Evolutionary conservation across 2,329 filamentous ascomycete genomes (phyloP).

Genomic region (Geoglossum cookeanum): DNA sequence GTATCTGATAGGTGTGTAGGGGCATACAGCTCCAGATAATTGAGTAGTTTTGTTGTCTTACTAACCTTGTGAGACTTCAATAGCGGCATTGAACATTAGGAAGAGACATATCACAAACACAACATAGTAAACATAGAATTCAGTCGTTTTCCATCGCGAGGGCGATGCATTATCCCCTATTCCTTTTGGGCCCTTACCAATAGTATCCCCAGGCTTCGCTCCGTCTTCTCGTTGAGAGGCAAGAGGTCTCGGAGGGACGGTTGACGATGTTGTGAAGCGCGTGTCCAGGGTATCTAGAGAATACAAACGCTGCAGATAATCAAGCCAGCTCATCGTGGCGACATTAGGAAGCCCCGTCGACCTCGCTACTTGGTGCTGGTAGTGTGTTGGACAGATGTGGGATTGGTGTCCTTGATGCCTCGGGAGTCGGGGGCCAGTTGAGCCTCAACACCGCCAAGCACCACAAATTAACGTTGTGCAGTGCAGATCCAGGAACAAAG

Average conservation of each 20-base stretch:
- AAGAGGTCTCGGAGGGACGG: slow-evolving; percentile 31
- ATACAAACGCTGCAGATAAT: slow-evolving; percentile 35
- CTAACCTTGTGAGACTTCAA: slow-evolving; percentile 66
- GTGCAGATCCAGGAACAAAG: neutral
- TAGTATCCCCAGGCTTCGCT: slow-evolving; percentile 6
- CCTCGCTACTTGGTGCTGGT: slow-evolving; percentile 1
- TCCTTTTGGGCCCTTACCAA: neutral
- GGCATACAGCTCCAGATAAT: neutral
- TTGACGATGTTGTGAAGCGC: slow-evolving; percentile 52
- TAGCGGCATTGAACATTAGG: slow-evolving; percentile 79
- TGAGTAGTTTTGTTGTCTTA: slow-evolving; percentile 7
- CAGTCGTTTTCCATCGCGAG: slow-evolving; percentile 67
- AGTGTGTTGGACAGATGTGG: neutral
- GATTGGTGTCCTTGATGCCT: neutral
- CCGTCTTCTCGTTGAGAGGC: slow-evolving; percentile 13
- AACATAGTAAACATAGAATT: slow-evolving; percentile 68
- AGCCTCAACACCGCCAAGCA: slow-evolving; percentile 2
- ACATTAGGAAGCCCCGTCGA: slow-evolving; percentile 4
- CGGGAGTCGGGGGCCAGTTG: neutral
- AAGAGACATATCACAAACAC: slow-evolving; percentile 49
- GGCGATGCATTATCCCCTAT: neutral
- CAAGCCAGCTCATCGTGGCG: slow-evolving; percentile 24
- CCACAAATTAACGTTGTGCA: no score
- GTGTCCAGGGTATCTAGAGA: slow-evolving; percentile 51
- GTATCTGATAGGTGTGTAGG: neutral